Base-by-base conservation (phyloP, 1,139 yeast genomes). In the Entelexis sorbosivorans region DNA sequence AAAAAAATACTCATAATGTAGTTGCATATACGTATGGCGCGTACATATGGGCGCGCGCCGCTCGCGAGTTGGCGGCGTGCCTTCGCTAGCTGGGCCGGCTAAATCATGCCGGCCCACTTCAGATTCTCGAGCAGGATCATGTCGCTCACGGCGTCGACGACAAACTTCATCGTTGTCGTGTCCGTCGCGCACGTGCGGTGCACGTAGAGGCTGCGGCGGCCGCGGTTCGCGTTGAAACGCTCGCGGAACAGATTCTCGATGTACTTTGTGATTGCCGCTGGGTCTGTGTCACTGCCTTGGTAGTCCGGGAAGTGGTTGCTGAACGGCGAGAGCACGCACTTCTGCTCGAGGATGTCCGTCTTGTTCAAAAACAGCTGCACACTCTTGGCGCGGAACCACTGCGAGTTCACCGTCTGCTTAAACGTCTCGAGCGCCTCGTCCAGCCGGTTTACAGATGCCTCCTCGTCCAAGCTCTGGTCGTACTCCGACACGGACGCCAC, bases 111-210 rank as follows among this genome's bases (percentile, higher is more conserved):
- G 62, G 93, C 83, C 65, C 78, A 79, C 64, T 81, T 79, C 65
- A 91, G 69, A 63, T 85, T 88, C 62, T 82, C 84, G 64, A 86
- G 93, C 39, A 89, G 78, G 48, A 91, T 78, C 76, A 87, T 75
- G 67, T 91, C 98, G 0, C 96, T 87, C 7, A 88, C 96, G 0
- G 97, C 97, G 11, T 86, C 78, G 57, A 91, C 73, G 29, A 91
- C 96, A 66, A 88, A 89, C 63, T 78, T 77, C 96, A 89, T 89
- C 28, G 86, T 75, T 51, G 77, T 73, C 0, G 95, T 79, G 66
- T 93, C 98, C 0, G 98, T 91, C 2, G 99, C 99, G 70, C 96
- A 88, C 1, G 98, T 93, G 59, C 89, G 72, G 67, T 88, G 96
- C 28, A 87, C 82, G 65, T 93, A 93, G 33, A 78, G 71, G 64